A percentile compares a stretch with the other conserved stretches of the same genome.
Evolutionary conservation across 305 asterid species (phyloP).

Genomic region (Striga hermonthica): DNA sequence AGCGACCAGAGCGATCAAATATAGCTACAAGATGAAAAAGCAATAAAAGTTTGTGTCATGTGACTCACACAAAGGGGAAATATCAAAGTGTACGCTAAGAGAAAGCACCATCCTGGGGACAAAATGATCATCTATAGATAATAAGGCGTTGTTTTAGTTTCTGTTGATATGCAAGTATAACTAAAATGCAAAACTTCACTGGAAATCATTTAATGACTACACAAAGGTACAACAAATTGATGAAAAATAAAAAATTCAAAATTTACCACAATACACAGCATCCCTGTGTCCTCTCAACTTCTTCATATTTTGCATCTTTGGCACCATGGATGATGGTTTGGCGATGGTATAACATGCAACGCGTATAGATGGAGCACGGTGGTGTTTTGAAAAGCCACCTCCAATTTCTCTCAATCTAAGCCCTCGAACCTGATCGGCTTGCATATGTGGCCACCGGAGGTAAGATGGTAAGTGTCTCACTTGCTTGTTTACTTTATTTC

Average conservation of each 20-base stretch:
- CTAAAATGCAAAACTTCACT: constrained; percentile 10
- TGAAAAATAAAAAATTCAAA: constrained; percentile 26
- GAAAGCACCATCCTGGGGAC: constrained; percentile 17
- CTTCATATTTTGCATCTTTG: constrained; percentile 89
- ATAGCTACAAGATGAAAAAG: constrained; percentile 59
- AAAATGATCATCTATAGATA: constrained; percentile 22
- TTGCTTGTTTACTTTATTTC: constrained; percentile 51
- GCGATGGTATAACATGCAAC: constrained; percentile 93
- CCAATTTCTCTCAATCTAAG: constrained; percentile 94
- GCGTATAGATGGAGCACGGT: constrained; percentile 91
- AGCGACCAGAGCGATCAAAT: constrained; percentile 93
- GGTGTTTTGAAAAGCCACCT: constrained; percentile 95
- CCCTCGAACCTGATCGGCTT: constrained; percentile 93
- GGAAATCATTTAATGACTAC: constrained; percentile 19
- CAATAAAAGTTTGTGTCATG: constrained; percentile 19
- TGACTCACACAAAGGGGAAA: constrained; percentile 26
- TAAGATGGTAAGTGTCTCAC: constrained; percentile 52
- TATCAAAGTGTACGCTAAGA: constrained; percentile 21
- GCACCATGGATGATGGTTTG: constrained; percentile 96
- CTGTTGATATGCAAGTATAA: constrained; percentile 17
- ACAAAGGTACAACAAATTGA: constrained; percentile 11
- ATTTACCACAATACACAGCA: constrained; percentile 97
- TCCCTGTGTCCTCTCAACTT: constrained; percentile 89
- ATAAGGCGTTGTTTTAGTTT: constrained; percentile 20
- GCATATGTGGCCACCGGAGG: constrained; percentile 98